Evolutionary conservation across 148 eudicot genomes (phyloP).

Genomic region (Silene uniflora): DNA sequence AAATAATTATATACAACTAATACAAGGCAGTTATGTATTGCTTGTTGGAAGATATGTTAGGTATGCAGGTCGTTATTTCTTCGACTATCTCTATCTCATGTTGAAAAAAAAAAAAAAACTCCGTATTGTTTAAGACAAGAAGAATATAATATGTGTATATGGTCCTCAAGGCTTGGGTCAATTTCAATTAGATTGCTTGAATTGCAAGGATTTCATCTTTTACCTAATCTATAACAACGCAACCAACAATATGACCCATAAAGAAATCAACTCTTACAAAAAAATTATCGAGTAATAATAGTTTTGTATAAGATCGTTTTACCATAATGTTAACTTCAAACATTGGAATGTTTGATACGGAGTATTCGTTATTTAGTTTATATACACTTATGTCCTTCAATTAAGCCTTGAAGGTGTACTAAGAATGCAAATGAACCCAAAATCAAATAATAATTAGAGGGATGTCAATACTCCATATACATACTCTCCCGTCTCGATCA

Average conservation of each 20-base stretch:
- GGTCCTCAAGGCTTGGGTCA: slow-evolving; percentile 14
- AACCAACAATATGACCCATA: slow-evolving; percentile 28
- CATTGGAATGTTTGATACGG: too few species aligned
- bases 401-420: too few species aligned
- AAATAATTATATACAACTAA: not conserved
- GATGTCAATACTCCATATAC: too few species aligned
- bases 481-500: too few species aligned
- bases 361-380: too few species aligned
- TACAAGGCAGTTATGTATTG: not conserved
- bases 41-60: slow-evolving; percentile 18
- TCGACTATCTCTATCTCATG: slow-evolving; percentile 31
- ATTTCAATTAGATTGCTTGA: slow-evolving; percentile 28
- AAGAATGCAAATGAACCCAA: too few species aligned
- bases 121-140: not conserved
- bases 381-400: too few species aligned
- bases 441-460: too few species aligned
- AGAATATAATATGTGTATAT: not conserved
- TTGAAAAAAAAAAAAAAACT: too few species aligned
- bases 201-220: slow-evolving; percentile 24
- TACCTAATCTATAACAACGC: slow-evolving; percentile 35
- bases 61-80: slow-evolving; percentile 22
- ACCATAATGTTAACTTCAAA: too few species aligned
- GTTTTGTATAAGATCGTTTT: too few species aligned
- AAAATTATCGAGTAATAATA: not conserved
- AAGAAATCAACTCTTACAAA: slow-evolving; percentile 2